Evolutionary conservation across 805 yeast genomes (phyloP).

Genomic region (Isabelozyma heimii): DNA sequence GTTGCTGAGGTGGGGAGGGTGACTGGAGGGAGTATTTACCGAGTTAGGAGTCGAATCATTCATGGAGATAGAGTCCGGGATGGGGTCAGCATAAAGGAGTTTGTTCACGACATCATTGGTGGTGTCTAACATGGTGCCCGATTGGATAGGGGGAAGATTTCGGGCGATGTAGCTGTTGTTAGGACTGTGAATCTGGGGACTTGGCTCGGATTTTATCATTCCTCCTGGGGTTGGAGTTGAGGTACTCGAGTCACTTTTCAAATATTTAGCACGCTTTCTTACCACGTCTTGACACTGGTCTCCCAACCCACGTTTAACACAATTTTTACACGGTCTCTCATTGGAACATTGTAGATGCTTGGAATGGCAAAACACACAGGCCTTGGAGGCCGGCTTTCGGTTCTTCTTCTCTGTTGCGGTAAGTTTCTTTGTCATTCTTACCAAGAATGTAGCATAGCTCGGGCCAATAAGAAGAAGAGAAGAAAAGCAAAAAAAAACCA

Average conservation of each 20-base stretch:
- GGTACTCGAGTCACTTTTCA: conserved; percentile 7
- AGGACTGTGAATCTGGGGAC: neutral
- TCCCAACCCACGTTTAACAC: conserved; percentile 58
- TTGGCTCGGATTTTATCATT: neutral
- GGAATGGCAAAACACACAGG: conserved; percentile 69
- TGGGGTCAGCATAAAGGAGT: conserved; percentile 12
- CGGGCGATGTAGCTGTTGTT: neutral
- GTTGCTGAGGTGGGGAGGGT: neutral
- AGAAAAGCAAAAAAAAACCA: neutral
- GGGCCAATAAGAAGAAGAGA: neutral
- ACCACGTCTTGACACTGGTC: conserved; percentile 57
- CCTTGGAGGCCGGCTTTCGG: conserved; percentile 63
- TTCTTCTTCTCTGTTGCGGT: conserved; percentile 49
- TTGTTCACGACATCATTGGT: conserved; percentile 26
- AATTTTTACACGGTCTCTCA: conserved; percentile 69
- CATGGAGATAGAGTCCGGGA: conserved; percentile 11
- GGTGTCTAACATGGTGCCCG: conserved; percentile 21
- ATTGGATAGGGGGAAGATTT: neutral
- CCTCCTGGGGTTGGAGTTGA: neutral
- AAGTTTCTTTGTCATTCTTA: conserved; percentile 59
- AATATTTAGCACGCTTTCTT: conserved; percentile 48
- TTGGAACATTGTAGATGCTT: conserved; percentile 75
- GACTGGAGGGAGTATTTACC: conserved; percentile 3
- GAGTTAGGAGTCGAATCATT: conserved; percentile 3
- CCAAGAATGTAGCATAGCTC: neutral